A percentile compares a stretch with the other conserved stretches of the same genome.
phyloP scores from a whole-genome alignment of 2,329 filamentous ascomycete genomes.

The Emericellopsis atlantica region DNA sequence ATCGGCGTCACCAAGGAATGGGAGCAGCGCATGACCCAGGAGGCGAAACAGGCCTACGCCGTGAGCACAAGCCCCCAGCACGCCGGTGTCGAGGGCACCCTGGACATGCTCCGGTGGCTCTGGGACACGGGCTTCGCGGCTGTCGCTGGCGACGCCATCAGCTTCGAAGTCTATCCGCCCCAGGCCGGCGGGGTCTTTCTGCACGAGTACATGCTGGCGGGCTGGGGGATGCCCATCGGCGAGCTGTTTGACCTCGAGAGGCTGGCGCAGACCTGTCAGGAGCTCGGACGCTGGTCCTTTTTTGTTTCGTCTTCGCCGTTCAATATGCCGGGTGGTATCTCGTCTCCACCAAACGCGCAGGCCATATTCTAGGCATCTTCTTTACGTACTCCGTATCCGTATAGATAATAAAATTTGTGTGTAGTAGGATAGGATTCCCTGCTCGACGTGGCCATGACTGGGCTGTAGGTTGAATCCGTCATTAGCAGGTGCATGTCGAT shows the following conservation, averaged over 20 bases:
- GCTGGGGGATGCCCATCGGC: conserved; percentile 31
- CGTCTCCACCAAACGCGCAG: conserved; percentile 29
- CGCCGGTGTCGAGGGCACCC: conserved; percentile 24
- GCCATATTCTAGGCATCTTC: conserved; percentile 29
- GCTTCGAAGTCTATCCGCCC: conserved; percentile 20
- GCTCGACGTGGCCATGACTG: not conserved
- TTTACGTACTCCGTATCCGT: too few species aligned
- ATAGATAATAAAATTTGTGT: too few species aligned
- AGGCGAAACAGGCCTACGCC: conserved; percentile 36
- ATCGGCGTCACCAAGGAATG: conserved; percentile 17
- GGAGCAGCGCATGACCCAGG: conserved; percentile 11
- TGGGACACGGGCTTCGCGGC: conserved; percentile 33
- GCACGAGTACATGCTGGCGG: conserved; percentile 33
- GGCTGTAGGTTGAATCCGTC: not conserved
- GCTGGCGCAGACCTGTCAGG: conserved; percentile 33
- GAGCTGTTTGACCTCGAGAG: conserved; percentile 9
- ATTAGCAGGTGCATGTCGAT: too few species aligned
- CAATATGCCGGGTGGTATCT: conserved; percentile 31
- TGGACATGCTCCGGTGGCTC: conserved; percentile 27
- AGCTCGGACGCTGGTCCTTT: conserved; percentile 33
- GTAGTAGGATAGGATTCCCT: too few species aligned
- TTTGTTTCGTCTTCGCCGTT: conserved; percentile 34
- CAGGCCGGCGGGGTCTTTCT: conserved; percentile 7
- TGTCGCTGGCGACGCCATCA: conserved; percentile 28
- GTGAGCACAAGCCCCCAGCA: conserved; percentile 16